Percentiles rank a stretch among this genome's conserved stretches.
Evolutionary conservation across 139 green algal genomes (phyloP).

Genomic region (Chlorella sp.): DNA sequence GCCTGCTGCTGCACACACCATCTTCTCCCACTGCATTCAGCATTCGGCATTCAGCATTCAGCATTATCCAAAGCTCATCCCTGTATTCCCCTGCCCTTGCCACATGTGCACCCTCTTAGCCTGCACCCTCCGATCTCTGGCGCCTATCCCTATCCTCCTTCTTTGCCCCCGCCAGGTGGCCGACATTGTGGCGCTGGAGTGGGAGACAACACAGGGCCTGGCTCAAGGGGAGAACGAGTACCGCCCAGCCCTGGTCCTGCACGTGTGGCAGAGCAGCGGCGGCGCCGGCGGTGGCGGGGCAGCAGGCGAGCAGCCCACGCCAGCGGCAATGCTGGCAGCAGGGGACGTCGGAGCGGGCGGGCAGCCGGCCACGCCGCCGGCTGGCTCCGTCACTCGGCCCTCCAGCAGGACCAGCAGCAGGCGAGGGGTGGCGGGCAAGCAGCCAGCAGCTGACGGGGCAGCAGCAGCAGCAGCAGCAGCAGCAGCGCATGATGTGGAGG

Average conservation of each 20-base stretch:
- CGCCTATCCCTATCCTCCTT: background rate
- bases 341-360: background rate
- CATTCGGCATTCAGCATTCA: background rate
- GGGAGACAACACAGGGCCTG: slow-evolving; percentile 24
- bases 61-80: too few species aligned
- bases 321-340: background rate
- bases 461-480: background rate
- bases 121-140: too few species aligned
- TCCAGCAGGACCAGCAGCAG: background rate
- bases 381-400: background rate
- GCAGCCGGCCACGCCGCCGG: background rate
- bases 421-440: background rate
- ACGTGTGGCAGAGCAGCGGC: slow-evolving; percentile 1
- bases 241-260: slow-evolving; percentile 18
- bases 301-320: too few species aligned
- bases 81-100: background rate
- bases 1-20: too few species aligned
- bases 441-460: background rate
- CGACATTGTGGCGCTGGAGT: slow-evolving; percentile 22
- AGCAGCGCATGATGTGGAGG: background rate
- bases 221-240: slow-evolving; percentile 23
- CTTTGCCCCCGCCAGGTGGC: background rate
- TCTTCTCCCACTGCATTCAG: background rate
- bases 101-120: background rate
- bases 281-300: background rate